Conservation (phyloP, 148 eudicot species). For the Silene latifolia region DNA sequence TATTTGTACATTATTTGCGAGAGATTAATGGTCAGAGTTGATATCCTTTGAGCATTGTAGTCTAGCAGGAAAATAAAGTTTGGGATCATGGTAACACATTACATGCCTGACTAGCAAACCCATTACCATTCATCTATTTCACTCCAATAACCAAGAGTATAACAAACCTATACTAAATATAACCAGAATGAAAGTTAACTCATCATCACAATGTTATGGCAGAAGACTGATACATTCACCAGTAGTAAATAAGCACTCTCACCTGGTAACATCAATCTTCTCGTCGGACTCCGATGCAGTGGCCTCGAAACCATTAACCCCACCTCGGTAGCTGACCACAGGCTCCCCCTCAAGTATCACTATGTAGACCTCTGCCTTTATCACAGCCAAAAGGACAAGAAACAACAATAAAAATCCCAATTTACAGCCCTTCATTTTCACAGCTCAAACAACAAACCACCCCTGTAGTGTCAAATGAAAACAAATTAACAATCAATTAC, state of each 20-base stretch:
- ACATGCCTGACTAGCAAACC: too few species aligned
- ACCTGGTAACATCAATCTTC: constrained; percentile 87
- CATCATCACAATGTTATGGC: constrained; percentile 1
- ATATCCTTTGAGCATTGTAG: too few species aligned
- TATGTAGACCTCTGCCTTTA: constrained; percentile 63
- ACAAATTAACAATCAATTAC: constrained; percentile 9
- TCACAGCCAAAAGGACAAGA: constrained; percentile 38
- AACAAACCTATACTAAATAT: background rate
- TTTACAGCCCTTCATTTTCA: constrained; percentile 44
- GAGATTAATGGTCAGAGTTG: too few species aligned
- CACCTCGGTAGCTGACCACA: constrained; percentile 79
- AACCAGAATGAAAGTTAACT: background rate
- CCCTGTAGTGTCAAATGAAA: constrained; percentile 20
- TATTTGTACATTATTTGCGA: too few species aligned
- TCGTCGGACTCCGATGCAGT: constrained; percentile 88
- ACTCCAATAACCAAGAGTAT: background rate
- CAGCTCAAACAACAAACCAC: constrained; percentile 27
- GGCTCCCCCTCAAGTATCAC: constrained; percentile 87
- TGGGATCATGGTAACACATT: too few species aligned
- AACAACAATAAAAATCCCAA: constrained; percentile 36
- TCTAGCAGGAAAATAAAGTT: too few species aligned
- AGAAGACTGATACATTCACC: background rate
- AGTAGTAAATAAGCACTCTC: background rate
- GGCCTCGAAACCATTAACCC: constrained; percentile 72
- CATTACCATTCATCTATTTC: too few species aligned